Conservation (phyloP, 1,139 yeast species). For the Saccharomyces pastorianus region DNA sequence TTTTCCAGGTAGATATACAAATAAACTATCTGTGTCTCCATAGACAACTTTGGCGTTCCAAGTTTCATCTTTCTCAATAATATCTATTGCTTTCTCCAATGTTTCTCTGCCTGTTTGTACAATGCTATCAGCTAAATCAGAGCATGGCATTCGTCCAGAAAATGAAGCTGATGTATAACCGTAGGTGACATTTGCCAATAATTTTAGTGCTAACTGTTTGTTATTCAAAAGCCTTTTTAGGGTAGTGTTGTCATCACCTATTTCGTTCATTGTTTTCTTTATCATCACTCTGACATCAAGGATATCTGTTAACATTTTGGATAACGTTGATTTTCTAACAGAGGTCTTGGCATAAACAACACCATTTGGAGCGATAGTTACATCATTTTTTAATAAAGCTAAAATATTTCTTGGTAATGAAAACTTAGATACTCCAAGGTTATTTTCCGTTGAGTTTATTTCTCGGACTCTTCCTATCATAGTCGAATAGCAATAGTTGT, state of each 20-base stretch:
- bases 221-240: conserved; percentile 57
- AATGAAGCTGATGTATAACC: conserved; percentile 93
- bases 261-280: conserved; percentile 59
- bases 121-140: conserved; percentile 90
- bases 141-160: conserved; percentile 95
- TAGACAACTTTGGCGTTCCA: conserved; percentile 93
- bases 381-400: conserved; percentile 43
- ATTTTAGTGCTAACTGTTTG: conserved; percentile 76
- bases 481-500: conserved; percentile 87
- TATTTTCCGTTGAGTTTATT: conserved; percentile 42
- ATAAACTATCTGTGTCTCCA: conserved; percentile 92
- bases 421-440: conserved; percentile 45
- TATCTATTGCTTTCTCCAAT: conserved; percentile 56
- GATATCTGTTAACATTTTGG: conserved; percentile 79
- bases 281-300: conserved; percentile 72
- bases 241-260: conserved; percentile 29
- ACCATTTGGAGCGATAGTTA: conserved; percentile 81
- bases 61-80: conserved; percentile 48
- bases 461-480: conserved; percentile 62
- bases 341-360: conserved; percentile 60
- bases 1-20: conserved; percentile 83
- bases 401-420: conserved; percentile 51
- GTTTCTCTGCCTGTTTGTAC: conserved; percentile 88
- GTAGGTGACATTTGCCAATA: conserved; percentile 91
- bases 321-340: conserved; percentile 63